These are phyloP conservation scores for Nemania sp. DNA, from an alignment of 2,329 filamentous ascomycete genomes.

Conservation along the genomic window DNA sequence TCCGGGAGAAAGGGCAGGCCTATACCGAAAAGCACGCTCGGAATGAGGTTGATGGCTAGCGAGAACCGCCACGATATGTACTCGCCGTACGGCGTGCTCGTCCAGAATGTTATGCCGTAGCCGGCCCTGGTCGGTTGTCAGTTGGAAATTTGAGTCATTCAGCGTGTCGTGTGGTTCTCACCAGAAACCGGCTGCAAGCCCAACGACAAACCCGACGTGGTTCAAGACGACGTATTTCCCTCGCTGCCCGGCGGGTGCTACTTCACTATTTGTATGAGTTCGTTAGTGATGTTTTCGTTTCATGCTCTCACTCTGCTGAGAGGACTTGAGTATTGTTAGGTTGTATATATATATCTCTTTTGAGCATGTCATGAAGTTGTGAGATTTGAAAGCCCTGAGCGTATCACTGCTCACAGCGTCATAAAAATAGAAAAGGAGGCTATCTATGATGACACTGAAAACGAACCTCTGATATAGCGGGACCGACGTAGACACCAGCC, in stretches of 20 bases:
- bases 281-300: constrained; percentile 1
- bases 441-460: not conserved
- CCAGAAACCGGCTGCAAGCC: constrained; percentile 59
- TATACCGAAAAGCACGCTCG: constrained; percentile 51
- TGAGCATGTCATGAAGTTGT: too few relatives aligned
- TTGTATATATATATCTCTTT: too few relatives aligned
- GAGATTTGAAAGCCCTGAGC: too few relatives aligned
- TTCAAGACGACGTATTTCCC: constrained; percentile 62
- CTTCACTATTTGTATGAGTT: constrained; percentile 46
- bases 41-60: constrained; percentile 55
- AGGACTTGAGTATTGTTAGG: too few relatives aligned
- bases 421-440: not conserved
- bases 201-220: constrained; percentile 60
- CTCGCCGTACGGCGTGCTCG: constrained; percentile 44
- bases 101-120: constrained; percentile 60
- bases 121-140: constrained; percentile 49
- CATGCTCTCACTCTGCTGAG: not conserved
- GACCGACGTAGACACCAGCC: constrained; percentile 59
- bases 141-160: not conserved
- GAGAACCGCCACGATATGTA: constrained; percentile 57
- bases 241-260: constrained; percentile 56
- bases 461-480: constrained; percentile 59
- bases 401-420: too few relatives aligned
- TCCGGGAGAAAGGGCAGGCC: constrained; percentile 58
- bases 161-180: constrained; percentile 33